phyloP scores from a whole-genome alignment of 345 rosid species.

The Streptanthus diversifolius region DNA sequence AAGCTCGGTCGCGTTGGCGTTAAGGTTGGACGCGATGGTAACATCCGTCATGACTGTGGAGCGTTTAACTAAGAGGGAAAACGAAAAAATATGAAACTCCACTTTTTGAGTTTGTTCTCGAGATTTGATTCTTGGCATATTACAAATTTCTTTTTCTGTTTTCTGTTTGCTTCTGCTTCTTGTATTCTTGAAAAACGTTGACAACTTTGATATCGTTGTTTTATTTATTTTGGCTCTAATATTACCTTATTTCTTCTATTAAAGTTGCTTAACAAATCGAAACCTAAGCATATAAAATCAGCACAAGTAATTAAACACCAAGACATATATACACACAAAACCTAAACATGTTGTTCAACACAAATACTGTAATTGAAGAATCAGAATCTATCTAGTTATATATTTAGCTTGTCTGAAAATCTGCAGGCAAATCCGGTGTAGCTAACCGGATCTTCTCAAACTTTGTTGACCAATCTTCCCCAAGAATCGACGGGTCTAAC shows the following conservation, averaged over 20 bases:
- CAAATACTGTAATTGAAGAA: slow-evolving; percentile 20
- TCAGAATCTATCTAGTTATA: slow-evolving; percentile 8
- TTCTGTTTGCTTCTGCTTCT: slow-evolving; percentile 20
- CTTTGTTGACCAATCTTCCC: slow-evolving; percentile 52
- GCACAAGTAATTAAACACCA: background rate
- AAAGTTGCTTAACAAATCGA: background rate
- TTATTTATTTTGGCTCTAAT: background rate
- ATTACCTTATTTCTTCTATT: background rate
- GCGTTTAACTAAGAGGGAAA: slow-evolving; percentile 38
- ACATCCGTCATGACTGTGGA: slow-evolving; percentile 58
- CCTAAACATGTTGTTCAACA: slow-evolving; percentile 14
- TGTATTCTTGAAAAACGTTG: background rate
- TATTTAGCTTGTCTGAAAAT: slow-evolving; percentile 18
- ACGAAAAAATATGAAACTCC: too few species aligned
- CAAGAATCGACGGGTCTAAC: slow-evolving; percentile 52
- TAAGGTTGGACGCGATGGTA: slow-evolving; percentile 53
- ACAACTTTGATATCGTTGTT: background rate
- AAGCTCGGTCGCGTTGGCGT: slow-evolving; percentile 75
- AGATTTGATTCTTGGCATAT: slow-evolving; percentile 10
- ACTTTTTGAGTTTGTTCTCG: background rate
- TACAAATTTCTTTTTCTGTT: background rate
- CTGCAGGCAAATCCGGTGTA: slow-evolving; percentile 31
- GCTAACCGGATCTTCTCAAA: slow-evolving; percentile 48
- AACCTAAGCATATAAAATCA: background rate
- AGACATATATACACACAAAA: slow-evolving; percentile 7